These are phyloP conservation scores for Polygonum aviculare DNA, from an alignment of 148 eudicot genomes.

Conservation along the genomic window DNA sequence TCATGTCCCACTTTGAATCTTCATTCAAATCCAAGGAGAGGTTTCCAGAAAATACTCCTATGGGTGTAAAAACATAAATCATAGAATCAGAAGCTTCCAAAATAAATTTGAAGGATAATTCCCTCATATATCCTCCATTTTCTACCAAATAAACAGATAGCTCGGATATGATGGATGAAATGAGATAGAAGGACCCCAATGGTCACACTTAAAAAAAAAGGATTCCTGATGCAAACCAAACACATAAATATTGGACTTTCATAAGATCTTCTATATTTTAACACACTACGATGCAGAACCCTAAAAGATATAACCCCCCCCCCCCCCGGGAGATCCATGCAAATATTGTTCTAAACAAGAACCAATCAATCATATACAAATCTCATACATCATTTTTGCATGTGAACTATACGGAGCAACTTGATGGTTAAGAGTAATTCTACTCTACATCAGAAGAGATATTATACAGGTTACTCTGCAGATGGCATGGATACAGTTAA, in stretches of 20 bases:
- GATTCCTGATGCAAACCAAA: neutral
- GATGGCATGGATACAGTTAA: neutral
- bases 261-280: too few species aligned
- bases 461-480: neutral
- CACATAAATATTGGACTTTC: neutral
- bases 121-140: neutral
- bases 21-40: conserved; percentile 75
- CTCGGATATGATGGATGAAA: neutral
- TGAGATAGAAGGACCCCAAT: neutral
- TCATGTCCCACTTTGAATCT: conserved; percentile 74
- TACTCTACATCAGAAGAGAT: neutral
- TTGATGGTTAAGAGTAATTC: neutral
- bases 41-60: conserved; percentile 86
- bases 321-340: neutral
- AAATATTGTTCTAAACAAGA: neutral
- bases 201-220: neutral
- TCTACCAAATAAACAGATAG: neutral
- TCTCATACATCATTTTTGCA: neutral
- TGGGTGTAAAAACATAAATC: neutral
- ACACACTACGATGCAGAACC: too few species aligned
- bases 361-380: neutral
- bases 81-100: neutral
- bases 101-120: neutral
- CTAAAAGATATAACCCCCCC: neutral
- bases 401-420: neutral